Evolutionary conservation across 352 stramenopile genomes (phyloP), one percentile per base, ranked within the genome.

Genomic region (Globisporangium cederbergense): DNA sequence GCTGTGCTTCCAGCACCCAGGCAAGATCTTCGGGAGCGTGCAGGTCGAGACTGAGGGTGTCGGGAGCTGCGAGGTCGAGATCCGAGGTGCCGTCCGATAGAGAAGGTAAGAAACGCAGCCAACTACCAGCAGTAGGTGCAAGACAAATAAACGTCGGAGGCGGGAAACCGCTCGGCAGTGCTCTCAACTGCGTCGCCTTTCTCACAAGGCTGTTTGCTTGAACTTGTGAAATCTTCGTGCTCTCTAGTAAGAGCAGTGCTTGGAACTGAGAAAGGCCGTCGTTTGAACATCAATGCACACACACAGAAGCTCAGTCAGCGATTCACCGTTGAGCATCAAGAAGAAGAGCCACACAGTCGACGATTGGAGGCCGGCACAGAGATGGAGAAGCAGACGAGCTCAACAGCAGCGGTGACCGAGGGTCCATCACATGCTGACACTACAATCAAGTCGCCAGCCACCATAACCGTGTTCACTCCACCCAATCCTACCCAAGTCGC

Each of bases 1-100:
- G 10, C 57, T 91, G 2, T 88, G 81, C 50, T 91, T 91, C 54
- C 67, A 70, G n/a, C 68, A 82, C 34, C 69, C 72, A 46, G 81
- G 84, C 10, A 67, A 71, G 60, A 81, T 81, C 56, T 64, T 47
- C 16, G 82, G 82, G 0, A 55, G 69, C 7, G 60, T 91, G 2
- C 63, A 65, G 7, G 63, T 93, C 3, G 82, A 89, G 62, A 86
- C 79, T 2, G 78, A 91, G 62, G 72, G 67, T 4, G 67, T 81
- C 6, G 77, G 82, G 7, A 45, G 60, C 52, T 89, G 75, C 51
- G 68, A 75, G 11, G 71, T 91, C 9, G 65, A 74, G 43, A 86
- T 89, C 51, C 68, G 78, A 60, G 81, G 79, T 49, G 63, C 49
- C 3, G 80, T 89, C 32, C 77, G 79, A 42, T 81, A 60, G 54